A percentile compares a stretch with the other conserved stretches of the same genome.
Evolutionary conservation across 306 rosid species (phyloP).

Genomic region (Lathyrus sativus): DNA sequence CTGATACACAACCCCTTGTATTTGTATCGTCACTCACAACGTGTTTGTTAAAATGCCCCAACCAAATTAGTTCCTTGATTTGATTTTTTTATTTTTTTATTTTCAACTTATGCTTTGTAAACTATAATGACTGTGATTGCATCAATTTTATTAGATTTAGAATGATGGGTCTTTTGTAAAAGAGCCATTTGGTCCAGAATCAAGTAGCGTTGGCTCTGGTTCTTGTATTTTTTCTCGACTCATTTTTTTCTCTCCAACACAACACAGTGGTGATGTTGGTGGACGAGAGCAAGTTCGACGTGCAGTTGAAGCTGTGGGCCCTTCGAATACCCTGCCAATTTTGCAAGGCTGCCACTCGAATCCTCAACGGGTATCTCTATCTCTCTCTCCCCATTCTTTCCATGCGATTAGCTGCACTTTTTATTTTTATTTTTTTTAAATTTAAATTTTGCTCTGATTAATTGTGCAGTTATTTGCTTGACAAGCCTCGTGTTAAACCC

Average conservation of each 20-base stretch:
- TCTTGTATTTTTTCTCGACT: neutral
- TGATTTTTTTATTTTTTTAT: neutral
- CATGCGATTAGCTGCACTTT: neutral
- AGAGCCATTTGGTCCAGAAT: neutral
- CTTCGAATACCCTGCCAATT: slow-evolving; percentile 88
- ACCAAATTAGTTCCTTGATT: neutral
- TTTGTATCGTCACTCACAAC: neutral
- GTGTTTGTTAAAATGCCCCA: slow-evolving; percentile 12
- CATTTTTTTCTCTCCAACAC: neutral
- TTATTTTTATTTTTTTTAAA: neutral
- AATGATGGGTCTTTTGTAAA: neutral
- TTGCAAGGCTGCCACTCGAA: slow-evolving; percentile 71
- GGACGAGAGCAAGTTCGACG: slow-evolving; percentile 74
- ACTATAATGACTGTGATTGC: neutral
- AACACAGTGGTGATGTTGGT: slow-evolving; percentile 36
- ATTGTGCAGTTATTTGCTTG: slow-evolving; percentile 69
- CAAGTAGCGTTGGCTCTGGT: neutral
- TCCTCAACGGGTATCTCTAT: slow-evolving; percentile 66
- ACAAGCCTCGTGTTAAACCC: slow-evolving; percentile 84
- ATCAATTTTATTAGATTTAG: neutral
- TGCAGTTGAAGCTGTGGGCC: slow-evolving; percentile 67
- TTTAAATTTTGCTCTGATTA: neutral
- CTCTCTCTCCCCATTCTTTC: neutral
- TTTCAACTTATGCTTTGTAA: neutral
- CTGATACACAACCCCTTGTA: neutral